Conservation (phyloP, 257 asterid species). For the Forsythia suspensa region DNA sequence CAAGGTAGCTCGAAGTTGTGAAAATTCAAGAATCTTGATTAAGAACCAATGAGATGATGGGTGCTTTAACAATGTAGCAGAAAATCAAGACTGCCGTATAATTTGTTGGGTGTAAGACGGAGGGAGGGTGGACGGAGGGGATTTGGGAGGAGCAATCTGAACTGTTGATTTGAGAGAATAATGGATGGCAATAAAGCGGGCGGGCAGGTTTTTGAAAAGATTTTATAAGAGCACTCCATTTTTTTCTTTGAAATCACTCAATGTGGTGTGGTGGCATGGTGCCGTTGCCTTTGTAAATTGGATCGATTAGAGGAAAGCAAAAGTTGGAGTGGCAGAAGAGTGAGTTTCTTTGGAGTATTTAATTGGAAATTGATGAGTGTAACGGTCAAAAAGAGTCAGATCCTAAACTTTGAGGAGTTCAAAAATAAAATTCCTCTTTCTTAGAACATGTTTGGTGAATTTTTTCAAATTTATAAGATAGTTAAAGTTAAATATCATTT, state of each 20-base stretch:
- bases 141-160: constrained; percentile 19
- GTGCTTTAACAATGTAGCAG: neutral
- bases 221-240: neutral
- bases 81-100: neutral
- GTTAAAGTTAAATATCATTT: no score
- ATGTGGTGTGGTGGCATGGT: neutral
- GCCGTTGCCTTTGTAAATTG: neutral
- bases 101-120: neutral
- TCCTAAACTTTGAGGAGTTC: neutral
- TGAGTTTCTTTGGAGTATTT: constrained; percentile 18
- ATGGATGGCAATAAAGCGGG: constrained; percentile 21
- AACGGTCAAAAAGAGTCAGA: constrained; percentile 33
- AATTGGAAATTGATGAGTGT: neutral
- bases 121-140: constrained; percentile 7
- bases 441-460: no score
- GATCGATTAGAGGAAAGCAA: constrained; percentile 16
- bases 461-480: no score
- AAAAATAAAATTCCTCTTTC: no score
- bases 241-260: neutral
- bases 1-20: neutral
- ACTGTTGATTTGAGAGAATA: constrained; percentile 24
- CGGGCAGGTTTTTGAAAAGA: neutral
- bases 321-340: constrained; percentile 8
- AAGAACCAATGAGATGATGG: neutral
- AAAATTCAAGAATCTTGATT: constrained; percentile 22